Evolutionary conservation across 441 rosid species (phyloP).

Genomic region (Macaranga tanarius): DNA sequence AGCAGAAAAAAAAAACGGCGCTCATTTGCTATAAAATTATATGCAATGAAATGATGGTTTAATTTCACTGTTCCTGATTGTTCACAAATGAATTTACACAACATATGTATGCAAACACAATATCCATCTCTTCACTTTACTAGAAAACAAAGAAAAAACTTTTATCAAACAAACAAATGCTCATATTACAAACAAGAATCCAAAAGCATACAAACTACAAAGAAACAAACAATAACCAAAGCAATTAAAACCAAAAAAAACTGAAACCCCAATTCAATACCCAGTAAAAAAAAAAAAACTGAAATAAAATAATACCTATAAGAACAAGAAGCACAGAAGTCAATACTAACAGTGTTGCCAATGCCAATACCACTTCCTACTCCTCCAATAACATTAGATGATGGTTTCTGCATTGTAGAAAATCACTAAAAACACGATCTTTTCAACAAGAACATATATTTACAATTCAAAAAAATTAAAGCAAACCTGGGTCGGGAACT

Average conservation of each 20-base stretch:
- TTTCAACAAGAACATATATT: neutral
- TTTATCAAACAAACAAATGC: too few relatives aligned
- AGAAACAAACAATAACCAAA: neutral
- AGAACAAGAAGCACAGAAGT: constrained; percentile 53
- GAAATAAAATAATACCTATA: constrained; percentile 29
- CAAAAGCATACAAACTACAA: neutral
- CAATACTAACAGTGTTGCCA: constrained; percentile 37
- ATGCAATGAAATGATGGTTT: too few relatives aligned
- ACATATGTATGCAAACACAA: too few relatives aligned
- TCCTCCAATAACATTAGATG: constrained; percentile 24
- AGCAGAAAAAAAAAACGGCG: neutral
- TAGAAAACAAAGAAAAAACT: too few relatives aligned
- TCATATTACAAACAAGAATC: neutral
- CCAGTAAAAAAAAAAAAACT: neutral
- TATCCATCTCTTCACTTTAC: too few relatives aligned
- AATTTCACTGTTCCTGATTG: too few relatives aligned
- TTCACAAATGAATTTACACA: neutral
- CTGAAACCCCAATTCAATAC: neutral
- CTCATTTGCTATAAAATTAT: too few relatives aligned
- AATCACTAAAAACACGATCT: neutral
- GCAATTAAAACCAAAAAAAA: neutral
- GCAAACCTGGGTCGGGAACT: constrained; percentile 37
- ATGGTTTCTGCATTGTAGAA: constrained; percentile 35
- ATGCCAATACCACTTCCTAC: constrained; percentile 31
- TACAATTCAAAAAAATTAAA: neutral